Evolutionary conservation across 306 rosid species (phyloP), one percentile per base, ranked within the genome.

Genomic region (Rosa chinensis): DNA sequence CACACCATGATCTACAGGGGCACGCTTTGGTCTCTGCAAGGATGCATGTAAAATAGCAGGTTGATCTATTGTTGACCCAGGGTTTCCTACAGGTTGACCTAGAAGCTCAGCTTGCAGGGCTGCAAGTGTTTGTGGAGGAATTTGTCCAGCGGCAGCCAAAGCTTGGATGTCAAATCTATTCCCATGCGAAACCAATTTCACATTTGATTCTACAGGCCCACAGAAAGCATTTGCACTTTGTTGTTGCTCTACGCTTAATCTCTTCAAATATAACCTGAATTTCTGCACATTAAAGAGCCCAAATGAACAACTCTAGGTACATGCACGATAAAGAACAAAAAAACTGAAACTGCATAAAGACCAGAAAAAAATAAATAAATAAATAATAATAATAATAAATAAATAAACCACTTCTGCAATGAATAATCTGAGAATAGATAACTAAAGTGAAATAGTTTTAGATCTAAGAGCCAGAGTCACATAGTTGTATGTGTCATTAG

Each of bases 71-170:
- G 87, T 69, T 39, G 84, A 55, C 44, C 79, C 69, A 49, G 80
- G 72, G 86, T 81, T 84, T 59, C 86, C 84, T 1, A 78, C 66
- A 37, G 95, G 93, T 73, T 45, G 84, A 75, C 96, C 96, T 40
- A 89, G 84, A 80, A 87, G 89, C 85, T 91, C 96, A 59, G 92
- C 97, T 74, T 91, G 97, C 85, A 86, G 76, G 62, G 80, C 87
- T 8, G 97, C 90, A 13, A 91, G 87, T 55, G 97, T 88, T 83
- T 93, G 90, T 17, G 92, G 89, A 49, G 97, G 86, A 77, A 89
- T 88, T 83, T 91, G 93, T 52, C 91, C 92, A 70, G 92, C 79
- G 56, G 91, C 86, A 78, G 94, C 92, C 84, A 91, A 72, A 25
- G 94, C 83, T 77, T 87, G 90, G 35, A 88, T 70, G 77, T 82